Evolutionary conservation across 2,329 filamentous ascomycete genomes (phyloP).

Genomic region (Calonectria fujianensis): DNA sequence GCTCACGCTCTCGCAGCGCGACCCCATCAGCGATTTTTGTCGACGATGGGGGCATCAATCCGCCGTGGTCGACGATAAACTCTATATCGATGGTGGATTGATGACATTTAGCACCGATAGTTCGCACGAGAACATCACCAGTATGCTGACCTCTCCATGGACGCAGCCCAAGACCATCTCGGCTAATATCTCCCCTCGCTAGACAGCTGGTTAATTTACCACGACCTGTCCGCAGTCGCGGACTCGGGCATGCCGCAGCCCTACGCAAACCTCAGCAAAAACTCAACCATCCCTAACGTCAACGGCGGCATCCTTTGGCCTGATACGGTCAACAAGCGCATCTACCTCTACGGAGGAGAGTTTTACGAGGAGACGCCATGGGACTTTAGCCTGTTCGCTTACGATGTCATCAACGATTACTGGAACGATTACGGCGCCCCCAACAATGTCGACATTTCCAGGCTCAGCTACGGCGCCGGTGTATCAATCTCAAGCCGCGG

Average conservation of each 20-base stretch:
- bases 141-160: constrained; percentile 62
- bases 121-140: constrained; percentile 72
- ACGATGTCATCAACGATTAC: constrained; percentile 73
- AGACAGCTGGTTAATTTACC: constrained; percentile 68
- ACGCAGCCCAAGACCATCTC: background rate
- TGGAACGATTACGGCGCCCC: constrained; percentile 71
- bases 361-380: constrained; percentile 69
- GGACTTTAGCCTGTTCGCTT: constrained; percentile 72
- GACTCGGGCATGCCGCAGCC: constrained; percentile 70
- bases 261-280: constrained; percentile 76
- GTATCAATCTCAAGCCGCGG: constrained; percentile 72
- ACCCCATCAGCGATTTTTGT: constrained; percentile 73
- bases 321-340: constrained; percentile 77
- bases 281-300: constrained; percentile 70
- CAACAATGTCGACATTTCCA: constrained; percentile 60
- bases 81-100: constrained; percentile 79
- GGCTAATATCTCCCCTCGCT: constrained; percentile 1
- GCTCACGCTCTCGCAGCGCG: constrained; percentile 61
- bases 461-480: constrained; percentile 75
- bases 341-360: constrained; percentile 79
- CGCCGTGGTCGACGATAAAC: constrained; percentile 73
- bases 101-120: constrained; percentile 71
- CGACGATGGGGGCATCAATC: constrained; percentile 76
- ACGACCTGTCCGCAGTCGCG: constrained; percentile 70
- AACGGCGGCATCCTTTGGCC: constrained; percentile 72